Percentiles rank a stretch among this genome's conserved stretches.
phyloP scores from a whole-genome alignment of 495 filamentous ascomycete species.

The Tuber melanosporum region DNA sequence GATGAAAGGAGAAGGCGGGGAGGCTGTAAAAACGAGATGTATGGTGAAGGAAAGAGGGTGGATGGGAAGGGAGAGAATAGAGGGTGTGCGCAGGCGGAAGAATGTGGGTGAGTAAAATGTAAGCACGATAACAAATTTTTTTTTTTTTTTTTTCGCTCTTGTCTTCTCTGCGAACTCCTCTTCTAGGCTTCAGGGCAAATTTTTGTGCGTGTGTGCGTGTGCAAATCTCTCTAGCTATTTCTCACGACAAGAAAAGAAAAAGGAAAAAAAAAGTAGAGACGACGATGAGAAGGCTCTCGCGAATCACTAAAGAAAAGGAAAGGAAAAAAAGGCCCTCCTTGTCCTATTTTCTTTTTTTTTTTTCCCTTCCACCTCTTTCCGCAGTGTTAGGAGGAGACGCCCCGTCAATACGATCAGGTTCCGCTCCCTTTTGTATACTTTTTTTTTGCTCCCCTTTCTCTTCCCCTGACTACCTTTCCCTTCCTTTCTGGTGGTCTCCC shows the following conservation, averaged over 20 bases:
- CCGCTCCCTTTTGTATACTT: not conserved
- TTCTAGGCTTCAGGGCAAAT: slow-evolving; percentile 2
- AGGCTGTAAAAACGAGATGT: not conserved
- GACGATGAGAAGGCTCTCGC: not conserved
- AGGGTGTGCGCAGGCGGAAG: not conserved
- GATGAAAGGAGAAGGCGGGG: not conserved
- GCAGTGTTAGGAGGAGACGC: not conserved
- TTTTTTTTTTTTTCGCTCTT: not conserved
- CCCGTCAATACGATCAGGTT: not conserved
- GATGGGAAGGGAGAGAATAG: not conserved
- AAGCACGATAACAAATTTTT: not conserved
- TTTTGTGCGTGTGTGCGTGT: not conserved
- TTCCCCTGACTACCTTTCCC: not conserved
- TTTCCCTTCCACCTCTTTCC: slow-evolving; percentile 4
- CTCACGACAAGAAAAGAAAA: not conserved
- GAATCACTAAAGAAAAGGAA: not conserved
- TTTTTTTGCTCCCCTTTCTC: not conserved
- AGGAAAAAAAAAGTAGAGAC: not conserved
- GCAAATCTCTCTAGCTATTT: slow-evolving; percentile 5
- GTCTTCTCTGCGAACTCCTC: slow-evolving; percentile 1
- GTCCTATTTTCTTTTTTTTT: not conserved
- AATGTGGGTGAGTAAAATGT: not conserved
- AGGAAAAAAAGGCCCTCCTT: not conserved
- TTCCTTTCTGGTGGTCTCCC: not conserved
- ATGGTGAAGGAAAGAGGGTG: not conserved